Conservation (phyloP, 1,284 basidiomycete species). For the Gymnopus androsaceus region DNA sequence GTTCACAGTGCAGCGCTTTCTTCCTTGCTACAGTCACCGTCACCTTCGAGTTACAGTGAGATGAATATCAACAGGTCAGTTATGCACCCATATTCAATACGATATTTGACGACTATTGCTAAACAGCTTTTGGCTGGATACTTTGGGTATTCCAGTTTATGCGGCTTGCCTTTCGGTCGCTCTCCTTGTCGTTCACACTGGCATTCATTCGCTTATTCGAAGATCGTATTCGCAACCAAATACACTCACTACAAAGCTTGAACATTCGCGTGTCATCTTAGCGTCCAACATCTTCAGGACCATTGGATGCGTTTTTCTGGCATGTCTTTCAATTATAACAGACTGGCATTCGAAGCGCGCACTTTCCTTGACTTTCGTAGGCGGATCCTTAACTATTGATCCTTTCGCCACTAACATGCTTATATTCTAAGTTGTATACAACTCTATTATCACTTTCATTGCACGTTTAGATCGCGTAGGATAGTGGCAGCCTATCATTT, state of each 20-base stretch:
- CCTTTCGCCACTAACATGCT: no score
- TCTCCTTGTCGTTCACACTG: background rate
- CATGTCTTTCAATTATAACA: background rate
- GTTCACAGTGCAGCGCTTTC: no score
- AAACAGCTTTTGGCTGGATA: background rate
- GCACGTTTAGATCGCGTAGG: no score
- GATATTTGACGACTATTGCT: background rate
- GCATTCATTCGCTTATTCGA: background rate
- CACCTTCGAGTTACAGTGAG: no score
- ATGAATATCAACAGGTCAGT: no score
- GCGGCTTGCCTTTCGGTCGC: background rate
- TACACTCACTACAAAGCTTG: background rate
- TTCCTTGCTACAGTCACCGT: no score
- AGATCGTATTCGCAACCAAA: background rate
- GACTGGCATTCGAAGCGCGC: background rate
- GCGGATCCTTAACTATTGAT: no score
- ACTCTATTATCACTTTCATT: no score
- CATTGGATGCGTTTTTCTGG: background rate
- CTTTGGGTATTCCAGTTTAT: background rate
- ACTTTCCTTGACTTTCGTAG: no score
- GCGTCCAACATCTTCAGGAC: background rate
- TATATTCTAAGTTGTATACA: no score
- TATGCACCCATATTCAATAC: background rate
- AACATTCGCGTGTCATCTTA: background rate
- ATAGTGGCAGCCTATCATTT: constrained; percentile 33